A percentile compares a stretch with the other conserved stretches of the same genome.
phyloP scores from a whole-genome alignment of 2,329 filamentous ascomycete genomes.

The Alternaria tenuissima region DNA sequence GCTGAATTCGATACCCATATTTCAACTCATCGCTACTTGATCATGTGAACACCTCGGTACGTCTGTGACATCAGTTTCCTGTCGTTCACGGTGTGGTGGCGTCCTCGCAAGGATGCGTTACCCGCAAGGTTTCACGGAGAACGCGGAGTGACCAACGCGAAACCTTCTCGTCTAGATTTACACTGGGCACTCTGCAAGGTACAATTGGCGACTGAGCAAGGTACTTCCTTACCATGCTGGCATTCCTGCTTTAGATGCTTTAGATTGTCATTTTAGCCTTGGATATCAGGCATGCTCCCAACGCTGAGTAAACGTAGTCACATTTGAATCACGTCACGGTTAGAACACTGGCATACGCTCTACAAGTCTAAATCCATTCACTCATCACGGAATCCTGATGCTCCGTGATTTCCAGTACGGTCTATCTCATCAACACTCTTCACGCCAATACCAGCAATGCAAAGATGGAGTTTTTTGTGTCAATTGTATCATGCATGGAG shows the following conservation, averaged over 20 bases:
- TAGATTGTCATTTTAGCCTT: background rate
- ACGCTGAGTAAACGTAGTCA: background rate
- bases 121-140: conserved; percentile 22
- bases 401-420: background rate
- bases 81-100: conserved; percentile 8
- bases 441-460: conserved; percentile 16
- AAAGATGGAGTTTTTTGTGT: conserved; percentile 19
- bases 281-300: background rate
- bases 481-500: conserved; percentile 25
- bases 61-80: background rate
- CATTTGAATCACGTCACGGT: background rate
- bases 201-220: conserved; percentile 1
- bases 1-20: conserved; percentile 10
- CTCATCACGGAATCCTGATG: conserved; percentile 3
- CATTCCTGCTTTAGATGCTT: background rate
- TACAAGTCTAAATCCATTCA: conserved; percentile 1
- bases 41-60: background rate
- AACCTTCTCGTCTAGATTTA: conserved; percentile 9
- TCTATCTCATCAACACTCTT: conserved; percentile 12
- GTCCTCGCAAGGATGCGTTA: conserved; percentile 17
- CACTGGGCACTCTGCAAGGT: conserved; percentile 5
- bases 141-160: conserved; percentile 11
- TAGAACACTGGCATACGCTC: background rate
- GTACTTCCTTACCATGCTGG: background rate
- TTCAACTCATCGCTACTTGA: conserved; percentile 5